phyloP scores from a whole-genome alignment of 805 yeast genomes.

The Yamadazyma tumulicola region DNA sequence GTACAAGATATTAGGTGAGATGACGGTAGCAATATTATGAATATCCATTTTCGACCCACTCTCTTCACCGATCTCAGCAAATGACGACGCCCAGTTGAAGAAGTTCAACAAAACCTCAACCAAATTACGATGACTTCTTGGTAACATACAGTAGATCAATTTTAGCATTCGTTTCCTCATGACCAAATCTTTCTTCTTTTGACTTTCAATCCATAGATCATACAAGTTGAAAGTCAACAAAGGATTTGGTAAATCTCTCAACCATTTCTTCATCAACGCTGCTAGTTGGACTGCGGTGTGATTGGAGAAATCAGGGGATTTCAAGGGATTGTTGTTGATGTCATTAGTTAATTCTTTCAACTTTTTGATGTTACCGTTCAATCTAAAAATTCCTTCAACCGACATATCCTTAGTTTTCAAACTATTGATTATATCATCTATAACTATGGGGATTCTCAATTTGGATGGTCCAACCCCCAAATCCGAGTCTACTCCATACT shows the following conservation, averaged over 20 bases:
- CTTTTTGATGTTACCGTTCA: conserved; percentile 90
- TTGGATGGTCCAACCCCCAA: conserved; percentile 80
- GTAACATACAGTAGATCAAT: conserved; percentile 71
- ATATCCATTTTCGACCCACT: conserved; percentile 90
- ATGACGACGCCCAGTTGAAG: conserved; percentile 93
- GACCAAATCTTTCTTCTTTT: conserved; percentile 44
- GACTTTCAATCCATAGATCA: conserved; percentile 74
- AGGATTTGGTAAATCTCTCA: conserved; percentile 92
- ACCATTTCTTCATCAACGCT: conserved; percentile 84
- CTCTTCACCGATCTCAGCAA: conserved; percentile 88
- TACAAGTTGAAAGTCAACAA: conserved; percentile 72
- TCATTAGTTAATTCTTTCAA: conserved; percentile 68
- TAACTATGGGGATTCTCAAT: conserved; percentile 75
- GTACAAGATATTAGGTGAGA: conserved; percentile 87
- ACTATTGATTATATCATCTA: conserved; percentile 82
- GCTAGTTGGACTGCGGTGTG: conserved; percentile 92
- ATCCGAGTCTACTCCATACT: conserved; percentile 78
- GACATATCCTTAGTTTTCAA: conserved; percentile 91
- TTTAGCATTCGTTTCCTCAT: conserved; percentile 54
- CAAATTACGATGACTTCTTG: conserved; percentile 76
- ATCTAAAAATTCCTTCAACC: conserved; percentile 92
- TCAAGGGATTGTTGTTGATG: conserved; percentile 71
- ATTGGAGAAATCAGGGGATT: conserved; percentile 62
- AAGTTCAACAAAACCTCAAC: conserved; percentile 83
- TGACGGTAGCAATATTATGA: conserved; percentile 91